Evolutionary conservation across 1,139 yeast genomes (phyloP), one percentile per base, ranked within the genome.

Genomic region (Pichia inconspicua): DNA sequence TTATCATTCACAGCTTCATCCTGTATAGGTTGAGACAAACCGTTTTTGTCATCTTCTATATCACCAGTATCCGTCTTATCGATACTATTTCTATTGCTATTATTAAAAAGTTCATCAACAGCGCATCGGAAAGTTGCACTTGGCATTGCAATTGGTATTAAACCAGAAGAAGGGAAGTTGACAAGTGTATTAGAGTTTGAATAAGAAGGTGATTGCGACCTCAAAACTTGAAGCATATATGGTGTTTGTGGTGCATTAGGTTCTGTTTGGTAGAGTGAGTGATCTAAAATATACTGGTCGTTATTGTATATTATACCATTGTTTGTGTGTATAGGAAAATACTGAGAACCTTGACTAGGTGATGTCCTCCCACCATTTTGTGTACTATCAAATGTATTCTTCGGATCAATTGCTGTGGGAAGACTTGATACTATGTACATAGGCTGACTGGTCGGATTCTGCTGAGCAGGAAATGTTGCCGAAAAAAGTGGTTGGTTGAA

Each of bases 321-420:
- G 22, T 25, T 25, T 4, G 41, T 9, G 4, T 38, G 32, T 9
- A 39, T 10, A 12, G 48, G 51, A 25, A 48, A 14, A 12, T 43
- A 25, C 14, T 48, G 49, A 5, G 51, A 19, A 8, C n/a, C 8
- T 11, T 22, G 25, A 17, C 31, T 11, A 12, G 48, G 22, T 2
- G 47, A 19, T n/a, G 17, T 22, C 11, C 25, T 36, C 10, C 22
- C 32, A 11, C n/a, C 34, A 15, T 32, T 31, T 3, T 41, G 51
- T 11, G 38, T 12, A 7, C n/a, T 40, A 15, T 30, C 10, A 7
- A 48, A 8, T 8, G 50, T 46, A 9, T 42, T 41, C 2, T 25
- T 22, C 3, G 53, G 50, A 31, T 51, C 53, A 12, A 51, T 15
- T 4, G 53, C 48, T 11, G 53, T 49, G 1, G 50, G 53, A 15